These are phyloP conservation scores for Scheffersomyces insectosa DNA, from an alignment of 1,139 yeast species.

Conservation along the genomic window DNA sequence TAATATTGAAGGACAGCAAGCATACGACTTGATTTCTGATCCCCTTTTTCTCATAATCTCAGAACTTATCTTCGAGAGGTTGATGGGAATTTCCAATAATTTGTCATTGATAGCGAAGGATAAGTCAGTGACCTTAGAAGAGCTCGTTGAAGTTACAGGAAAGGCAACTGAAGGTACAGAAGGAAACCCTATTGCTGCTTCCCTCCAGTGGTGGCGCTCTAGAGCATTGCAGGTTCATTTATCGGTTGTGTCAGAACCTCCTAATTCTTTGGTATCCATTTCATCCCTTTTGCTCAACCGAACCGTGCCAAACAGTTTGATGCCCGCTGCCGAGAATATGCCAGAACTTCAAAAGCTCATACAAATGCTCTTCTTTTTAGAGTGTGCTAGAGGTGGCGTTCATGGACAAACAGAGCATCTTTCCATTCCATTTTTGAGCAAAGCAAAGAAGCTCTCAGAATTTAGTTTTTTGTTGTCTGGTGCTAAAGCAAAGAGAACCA, in stretches of 20 bases:
- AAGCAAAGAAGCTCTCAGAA: conserved; percentile 58
- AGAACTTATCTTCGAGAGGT: conserved; percentile 50
- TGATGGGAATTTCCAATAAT: conserved; percentile 34
- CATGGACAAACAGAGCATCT: conserved; percentile 63
- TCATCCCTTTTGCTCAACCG: conserved; percentile 40
- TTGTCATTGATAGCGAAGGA: conserved; percentile 26
- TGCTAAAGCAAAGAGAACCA: conserved; percentile 84
- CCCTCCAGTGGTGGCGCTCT: conserved; percentile 71
- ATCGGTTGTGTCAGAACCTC: conserved; percentile 60
- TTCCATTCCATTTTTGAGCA: conserved; percentile 49
- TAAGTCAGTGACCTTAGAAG: conserved; percentile 19
- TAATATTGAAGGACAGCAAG: conserved; percentile 59
- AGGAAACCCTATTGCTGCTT: conserved; percentile 38
- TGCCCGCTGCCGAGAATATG: conserved; percentile 27
- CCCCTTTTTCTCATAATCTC: conserved; percentile 55
- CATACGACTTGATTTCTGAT: conserved; percentile 58
- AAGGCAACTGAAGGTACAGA: conserved; percentile 11
- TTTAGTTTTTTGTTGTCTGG: conserved; percentile 76
- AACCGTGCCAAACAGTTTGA: conserved; percentile 28
- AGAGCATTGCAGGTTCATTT: conserved; percentile 64
- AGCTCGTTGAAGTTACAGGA: conserved; percentile 19
- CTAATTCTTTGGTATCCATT: conserved; percentile 44
- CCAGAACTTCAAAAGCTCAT: conserved; percentile 33
- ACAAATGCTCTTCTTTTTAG: conserved; percentile 57
- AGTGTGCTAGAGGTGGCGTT: conserved; percentile 62